These are phyloP conservation scores for Viridothelium virens DNA, from an alignment of 495 filamentous ascomycete genomes.

Conservation along the genomic window DNA sequence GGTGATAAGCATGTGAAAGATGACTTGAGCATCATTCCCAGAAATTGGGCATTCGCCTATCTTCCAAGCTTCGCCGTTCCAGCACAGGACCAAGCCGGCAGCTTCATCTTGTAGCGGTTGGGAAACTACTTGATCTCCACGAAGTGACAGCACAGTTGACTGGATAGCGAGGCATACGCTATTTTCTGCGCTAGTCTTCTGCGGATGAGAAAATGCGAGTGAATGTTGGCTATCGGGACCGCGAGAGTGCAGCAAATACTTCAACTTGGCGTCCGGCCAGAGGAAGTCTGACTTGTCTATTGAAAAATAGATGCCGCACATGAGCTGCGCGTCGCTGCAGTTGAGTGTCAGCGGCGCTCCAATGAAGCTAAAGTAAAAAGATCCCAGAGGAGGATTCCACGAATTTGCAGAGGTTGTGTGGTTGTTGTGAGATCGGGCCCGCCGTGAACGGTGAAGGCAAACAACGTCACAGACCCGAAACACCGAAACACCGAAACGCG, in stretches of 20 bases:
- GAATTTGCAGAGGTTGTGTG: too few species aligned
- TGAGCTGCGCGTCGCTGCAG: conserved; percentile 20
- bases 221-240: conserved; percentile 49
- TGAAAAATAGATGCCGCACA: conserved; percentile 63
- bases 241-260: conserved; percentile 41
- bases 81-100: conserved; percentile 73
- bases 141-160: conserved; percentile 79
- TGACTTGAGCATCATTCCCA: conserved; percentile 68
- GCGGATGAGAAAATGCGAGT: not conserved
- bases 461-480: not conserved
- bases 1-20: conserved; percentile 57
- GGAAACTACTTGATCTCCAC: conserved; percentile 59
- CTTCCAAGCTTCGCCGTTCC: conserved; percentile 98
- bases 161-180: conserved; percentile 44
- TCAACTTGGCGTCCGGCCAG: conserved; percentile 39
- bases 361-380: not conserved
- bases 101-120: conserved; percentile 63
- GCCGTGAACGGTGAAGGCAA: not conserved
- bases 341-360: not conserved
- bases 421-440: not conserved
- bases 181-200: not conserved
- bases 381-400: too few species aligned
- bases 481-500: not conserved
- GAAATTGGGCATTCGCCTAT: conserved; percentile 47
- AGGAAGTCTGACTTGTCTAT: conserved; percentile 34